Base-by-base conservation (phyloP, 75 land plant species). In the Gnetum montanum region DNA sequence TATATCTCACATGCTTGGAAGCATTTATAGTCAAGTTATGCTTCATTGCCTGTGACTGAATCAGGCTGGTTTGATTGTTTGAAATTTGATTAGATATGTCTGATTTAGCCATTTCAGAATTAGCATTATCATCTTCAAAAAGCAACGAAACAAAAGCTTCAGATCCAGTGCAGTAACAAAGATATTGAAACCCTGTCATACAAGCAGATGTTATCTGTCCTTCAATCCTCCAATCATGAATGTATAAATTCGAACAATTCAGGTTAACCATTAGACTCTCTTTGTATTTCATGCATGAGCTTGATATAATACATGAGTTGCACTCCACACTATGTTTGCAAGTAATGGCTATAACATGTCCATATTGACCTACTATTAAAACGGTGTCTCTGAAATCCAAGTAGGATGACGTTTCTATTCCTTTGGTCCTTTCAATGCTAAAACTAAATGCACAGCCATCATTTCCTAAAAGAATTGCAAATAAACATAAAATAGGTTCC, bases 131-230 rank as follows among this genome's bases (percentile, higher is more conserved):
- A 12, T 54, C 35, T 18, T 58, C 63, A 53, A 68, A 64, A 23
- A 70, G 41, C 18, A 56, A 41, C 16, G 70, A 31, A 27, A 70
- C 33, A 46, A 56, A 70, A 25, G 28, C 61, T 8, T 57, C 70
- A 6, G 71, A 46, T 31, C 72, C 43, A 26, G 47, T 54, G 31
- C 49, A 43, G 61, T 66, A 67, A 53, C 72, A 70, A 25, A 70
- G 70, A 20, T 43, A 46, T 34, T 47, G 26, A 34, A 34, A 46
- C 8, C 72, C 61, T n/a, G 66, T 3, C 61, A 70, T 12, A 44
- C 72, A 70, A 70, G 49, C 70, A 3, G 71, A 55, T 30, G 41
- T 34, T 62, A 70, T 16, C 24, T 70, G 70, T 27, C 49, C 59
- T 19, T 57, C 34, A 29, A 69, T 37, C 23, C 27, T 19, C 60